Evolutionary conservation across 2,329 filamentous ascomycete genomes (phyloP), one percentile per base, ranked within the genome.

Genomic region (Claviceps sp.): DNA sequence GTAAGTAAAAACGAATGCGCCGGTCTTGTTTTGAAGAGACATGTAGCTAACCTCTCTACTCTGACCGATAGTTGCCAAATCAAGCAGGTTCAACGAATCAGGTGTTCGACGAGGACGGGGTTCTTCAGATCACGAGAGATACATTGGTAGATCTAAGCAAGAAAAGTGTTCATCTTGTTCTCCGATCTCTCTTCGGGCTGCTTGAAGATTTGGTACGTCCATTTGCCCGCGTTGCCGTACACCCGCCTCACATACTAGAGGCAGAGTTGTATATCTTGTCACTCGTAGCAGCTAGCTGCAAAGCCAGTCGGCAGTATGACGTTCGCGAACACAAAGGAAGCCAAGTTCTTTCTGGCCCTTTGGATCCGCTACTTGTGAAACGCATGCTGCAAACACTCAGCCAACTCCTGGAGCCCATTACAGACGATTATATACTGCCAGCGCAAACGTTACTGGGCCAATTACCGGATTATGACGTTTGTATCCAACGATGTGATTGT

Each of bases 231-330:
- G 67, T 78, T 51, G 65, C 72, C 46, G 66, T 69, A 22, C 79
- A 82, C 58, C 79, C 81, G 2, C 67, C 72, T 40, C 78, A 83
- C 60, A 72, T 85, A 50, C 67, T 84, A 37, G 72, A 79, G 47
- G 84, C 82, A 18, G 81, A 85, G 62, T 68, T 81, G 47, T 85
- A 82, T 59, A 69, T 84, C n/a, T 65, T 85, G 48, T 73, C 77
- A 47, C 69, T 85, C 43, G 72, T 81, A 38, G 78, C 81, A 61
- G 81, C 85, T 60, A 85, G 82, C 61, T 85, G 80, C 58, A 73
- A 75, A 49, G 74, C 76, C 50, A 75, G 82, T 61, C 84, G 81
- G 80, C 44, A 67, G 24, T 48, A 37, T 70, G 52, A 41, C 11
- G 60, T 54, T 37, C 56, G 60, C 22, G 52, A 52, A 41, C 55